These are phyloP conservation scores for Psophocarpus tetragonolobus DNA, from an alignment of 306 rosid genomes.

Conservation along the genomic window DNA sequence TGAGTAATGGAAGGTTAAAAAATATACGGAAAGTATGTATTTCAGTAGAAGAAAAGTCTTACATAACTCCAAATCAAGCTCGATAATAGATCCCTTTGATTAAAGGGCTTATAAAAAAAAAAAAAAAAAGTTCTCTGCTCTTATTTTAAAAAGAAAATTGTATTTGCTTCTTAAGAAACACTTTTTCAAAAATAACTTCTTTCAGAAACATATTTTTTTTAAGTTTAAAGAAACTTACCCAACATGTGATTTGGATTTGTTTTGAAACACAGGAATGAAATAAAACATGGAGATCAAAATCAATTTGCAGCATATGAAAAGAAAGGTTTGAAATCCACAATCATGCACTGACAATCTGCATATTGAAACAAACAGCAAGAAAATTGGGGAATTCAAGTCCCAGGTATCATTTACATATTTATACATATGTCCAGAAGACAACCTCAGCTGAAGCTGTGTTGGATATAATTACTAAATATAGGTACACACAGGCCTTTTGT, in stretches of 20 bases:
- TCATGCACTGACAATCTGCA: not conserved
- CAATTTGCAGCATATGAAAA: not conserved
- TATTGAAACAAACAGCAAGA: not conserved
- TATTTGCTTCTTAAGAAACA: no score
- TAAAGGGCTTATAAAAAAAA: no score
- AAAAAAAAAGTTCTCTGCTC: no score
- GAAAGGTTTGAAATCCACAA: not conserved
- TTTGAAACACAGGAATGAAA: not conserved
- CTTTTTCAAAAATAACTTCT: no score
- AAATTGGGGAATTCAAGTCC: not conserved
- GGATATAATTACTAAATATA: not conserved
- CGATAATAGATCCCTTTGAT: no score
- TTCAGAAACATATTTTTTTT: no score
- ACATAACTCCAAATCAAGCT: not conserved
- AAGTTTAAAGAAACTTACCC: no score
- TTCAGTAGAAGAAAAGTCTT: not conserved
- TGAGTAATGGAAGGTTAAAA: not conserved
- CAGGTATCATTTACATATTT: not conserved
- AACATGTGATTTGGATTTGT: not conserved
- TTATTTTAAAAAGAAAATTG: no score
- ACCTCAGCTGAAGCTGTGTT: not conserved
- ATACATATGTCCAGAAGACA: not conserved
- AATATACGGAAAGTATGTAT: not conserved
- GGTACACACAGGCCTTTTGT: conserved; percentile 5
- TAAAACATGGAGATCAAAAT: not conserved